Conservation (phyloP, 2,329 filamentous ascomycete genomes). For the Pezicula radicicola region DNA sequence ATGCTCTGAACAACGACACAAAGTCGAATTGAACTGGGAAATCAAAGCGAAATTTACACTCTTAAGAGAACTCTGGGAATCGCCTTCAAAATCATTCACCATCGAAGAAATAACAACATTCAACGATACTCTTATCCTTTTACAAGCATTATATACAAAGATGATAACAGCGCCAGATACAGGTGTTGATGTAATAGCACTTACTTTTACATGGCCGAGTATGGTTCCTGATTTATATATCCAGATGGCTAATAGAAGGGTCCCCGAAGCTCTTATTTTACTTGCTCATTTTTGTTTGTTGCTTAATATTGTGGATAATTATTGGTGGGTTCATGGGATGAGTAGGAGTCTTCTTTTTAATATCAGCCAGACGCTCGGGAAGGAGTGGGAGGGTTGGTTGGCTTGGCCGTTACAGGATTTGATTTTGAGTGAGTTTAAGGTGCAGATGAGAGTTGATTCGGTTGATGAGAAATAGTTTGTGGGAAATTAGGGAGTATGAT, state of each 20-base stretch:
- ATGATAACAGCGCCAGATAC: constrained; percentile 10
- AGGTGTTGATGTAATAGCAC: constrained; percentile 5
- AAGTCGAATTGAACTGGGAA: not conserved
- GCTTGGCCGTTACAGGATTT: constrained; percentile 14
- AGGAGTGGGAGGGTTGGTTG: constrained; percentile 15
- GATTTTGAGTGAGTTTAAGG: constrained; percentile 5
- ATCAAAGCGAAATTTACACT: not conserved
- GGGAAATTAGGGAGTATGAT: too few species aligned
- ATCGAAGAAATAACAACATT: constrained; percentile 4
- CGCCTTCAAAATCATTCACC: not conserved
- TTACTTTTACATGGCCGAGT: constrained; percentile 32
- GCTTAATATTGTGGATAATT: constrained; percentile 27
- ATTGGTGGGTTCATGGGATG: constrained; percentile 8
- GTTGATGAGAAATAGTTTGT: too few species aligned
- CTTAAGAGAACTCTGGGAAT: constrained; percentile 1
- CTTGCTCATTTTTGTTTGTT: constrained; percentile 33
- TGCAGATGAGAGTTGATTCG: too few species aligned
- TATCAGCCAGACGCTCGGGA: constrained; percentile 4
- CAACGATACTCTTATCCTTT: constrained; percentile 1
- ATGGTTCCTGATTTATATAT: constrained; percentile 25
- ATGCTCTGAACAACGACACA: not conserved
- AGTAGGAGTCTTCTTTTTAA: not conserved
- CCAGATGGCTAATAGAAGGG: constrained; percentile 25
- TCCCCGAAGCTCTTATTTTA: constrained; percentile 30
- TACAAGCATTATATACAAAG: not conserved